Conservation (phyloP, 257 asterid genomes). For the Nicotiana knightiana region DNA sequence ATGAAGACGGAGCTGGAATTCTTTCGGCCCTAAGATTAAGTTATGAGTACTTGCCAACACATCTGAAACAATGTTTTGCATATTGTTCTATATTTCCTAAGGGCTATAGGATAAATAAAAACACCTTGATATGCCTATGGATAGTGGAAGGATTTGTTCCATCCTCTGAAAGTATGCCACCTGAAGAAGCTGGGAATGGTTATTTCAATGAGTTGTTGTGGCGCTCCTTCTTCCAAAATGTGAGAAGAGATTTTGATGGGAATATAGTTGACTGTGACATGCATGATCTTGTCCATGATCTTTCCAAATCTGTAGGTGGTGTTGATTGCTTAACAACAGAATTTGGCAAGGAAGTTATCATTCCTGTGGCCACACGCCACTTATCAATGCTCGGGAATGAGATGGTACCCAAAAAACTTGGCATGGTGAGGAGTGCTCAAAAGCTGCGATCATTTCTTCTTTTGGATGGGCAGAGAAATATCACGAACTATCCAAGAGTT, state of each 20-base stretch:
- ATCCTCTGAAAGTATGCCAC: constrained; percentile 18
- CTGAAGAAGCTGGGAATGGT: constrained; percentile 40
- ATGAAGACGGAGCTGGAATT: constrained; percentile 28
- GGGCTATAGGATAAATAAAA: constrained; percentile 53
- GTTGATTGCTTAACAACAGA: constrained; percentile 7
- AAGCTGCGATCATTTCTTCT: constrained; percentile 9
- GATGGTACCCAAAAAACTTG: neutral
- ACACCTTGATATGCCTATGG: constrained; percentile 46
- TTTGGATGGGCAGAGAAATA: neutral
- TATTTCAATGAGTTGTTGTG: constrained; percentile 47
- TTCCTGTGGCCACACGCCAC: constrained; percentile 1
- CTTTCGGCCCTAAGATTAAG: constrained; percentile 52
- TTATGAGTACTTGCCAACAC: constrained; percentile 54
- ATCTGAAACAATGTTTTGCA: constrained; percentile 54
- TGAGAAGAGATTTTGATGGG: constrained; percentile 5
- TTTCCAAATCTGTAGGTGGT: constrained; percentile 11
- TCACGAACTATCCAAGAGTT: neutral
- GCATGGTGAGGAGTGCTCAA: constrained; percentile 1
- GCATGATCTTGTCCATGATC: constrained; percentile 15
- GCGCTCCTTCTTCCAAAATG: constrained; percentile 47
- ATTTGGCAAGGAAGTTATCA: neutral
- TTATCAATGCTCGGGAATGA: constrained; percentile 1
- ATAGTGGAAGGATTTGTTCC: constrained; percentile 59
- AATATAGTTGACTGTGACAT: neutral
- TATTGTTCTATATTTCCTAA: constrained; percentile 64